Percentiles rank a stretch among this genome's conserved stretches.
Evolutionary conservation across 208 protist species (phyloP).

Genomic region (Angomonas deanei): DNA sequence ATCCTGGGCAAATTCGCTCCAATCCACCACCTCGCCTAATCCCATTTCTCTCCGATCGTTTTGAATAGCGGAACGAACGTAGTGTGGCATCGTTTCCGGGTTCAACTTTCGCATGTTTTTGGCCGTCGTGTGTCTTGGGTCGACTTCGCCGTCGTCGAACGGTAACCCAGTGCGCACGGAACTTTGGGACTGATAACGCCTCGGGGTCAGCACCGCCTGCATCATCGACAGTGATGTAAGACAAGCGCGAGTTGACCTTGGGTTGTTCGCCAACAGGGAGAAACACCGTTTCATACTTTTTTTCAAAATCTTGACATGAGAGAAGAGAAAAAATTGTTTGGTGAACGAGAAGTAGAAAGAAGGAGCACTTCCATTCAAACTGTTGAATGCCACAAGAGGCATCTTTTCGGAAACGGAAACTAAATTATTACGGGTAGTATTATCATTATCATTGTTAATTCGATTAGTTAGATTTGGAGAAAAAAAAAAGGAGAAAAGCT

Average conservation of each 20-base stretch:
- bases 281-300: background rate
- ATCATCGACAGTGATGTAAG: background rate
- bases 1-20: slow-evolving; percentile 86
- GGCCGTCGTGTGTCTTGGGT: slow-evolving; percentile 64
- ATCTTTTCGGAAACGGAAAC: too few relatives aligned
- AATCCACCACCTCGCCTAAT: slow-evolving; percentile 76
- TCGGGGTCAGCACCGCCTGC: slow-evolving; percentile 5
- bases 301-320: background rate
- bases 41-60: slow-evolving; percentile 86
- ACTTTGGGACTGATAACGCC: slow-evolving; percentile 67
- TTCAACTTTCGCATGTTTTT: slow-evolving; percentile 72
- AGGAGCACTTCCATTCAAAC: too few relatives aligned
- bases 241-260: background rate
- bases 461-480: background rate
- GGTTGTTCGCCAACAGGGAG: background rate
- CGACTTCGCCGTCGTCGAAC: slow-evolving; percentile 70
- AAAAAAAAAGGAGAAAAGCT: background rate
- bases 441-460: background rate
- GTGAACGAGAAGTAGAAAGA: too few relatives aligned
- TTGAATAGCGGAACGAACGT: slow-evolving; percentile 85
- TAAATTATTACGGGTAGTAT: too few relatives aligned
- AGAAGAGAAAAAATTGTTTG: too few relatives aligned
- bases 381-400: too few relatives aligned
- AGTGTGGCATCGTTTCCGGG: slow-evolving; percentile 81
- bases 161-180: slow-evolving; percentile 26